Percentiles rank a stretch among this genome's conserved stretches.
phyloP scores from a whole-genome alignment of 2,329 filamentous ascomycete species.

The Fusarium piperis region DNA sequence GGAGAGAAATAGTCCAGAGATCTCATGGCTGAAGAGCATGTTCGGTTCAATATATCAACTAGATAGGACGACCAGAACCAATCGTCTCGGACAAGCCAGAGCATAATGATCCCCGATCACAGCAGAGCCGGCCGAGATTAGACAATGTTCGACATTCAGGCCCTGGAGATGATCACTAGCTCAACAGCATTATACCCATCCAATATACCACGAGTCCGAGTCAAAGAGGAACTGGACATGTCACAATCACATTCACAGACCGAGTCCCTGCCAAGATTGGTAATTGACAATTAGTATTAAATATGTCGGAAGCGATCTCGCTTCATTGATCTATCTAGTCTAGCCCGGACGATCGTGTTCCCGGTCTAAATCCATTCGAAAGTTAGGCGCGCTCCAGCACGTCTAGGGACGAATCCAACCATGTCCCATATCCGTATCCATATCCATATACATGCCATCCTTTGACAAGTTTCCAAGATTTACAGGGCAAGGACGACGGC shows the following conservation, averaged over 20 bases:
- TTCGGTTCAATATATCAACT: neutral
- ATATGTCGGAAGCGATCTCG: conserved; percentile 34
- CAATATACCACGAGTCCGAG: neutral
- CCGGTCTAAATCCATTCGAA: conserved; percentile 35
- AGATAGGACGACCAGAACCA: neutral
- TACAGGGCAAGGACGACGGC: conserved; percentile 40
- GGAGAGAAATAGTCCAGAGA: neutral
- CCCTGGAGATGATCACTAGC: neutral
- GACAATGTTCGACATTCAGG: neutral
- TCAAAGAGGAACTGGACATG: neutral
- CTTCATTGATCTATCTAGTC: conserved; percentile 36
- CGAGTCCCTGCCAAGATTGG: neutral
- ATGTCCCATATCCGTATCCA: conserved; percentile 12
- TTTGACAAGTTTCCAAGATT: conserved; percentile 12
- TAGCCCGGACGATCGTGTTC: conserved; percentile 24
- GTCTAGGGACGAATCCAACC: conserved; percentile 20
- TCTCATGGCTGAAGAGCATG: neutral
- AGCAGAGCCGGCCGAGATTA: neutral
- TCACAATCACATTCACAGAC: conserved; percentile 2
- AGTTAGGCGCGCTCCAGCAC: conserved; percentile 38
- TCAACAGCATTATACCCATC: neutral
- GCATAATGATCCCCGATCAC: neutral
- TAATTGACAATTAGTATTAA: conserved; percentile 42
- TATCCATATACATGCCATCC: conserved; percentile 8
- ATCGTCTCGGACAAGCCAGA: neutral